Evolutionary conservation across 2,329 filamentous ascomycete species (phyloP).

Genomic region (Penicillium sp.): DNA sequence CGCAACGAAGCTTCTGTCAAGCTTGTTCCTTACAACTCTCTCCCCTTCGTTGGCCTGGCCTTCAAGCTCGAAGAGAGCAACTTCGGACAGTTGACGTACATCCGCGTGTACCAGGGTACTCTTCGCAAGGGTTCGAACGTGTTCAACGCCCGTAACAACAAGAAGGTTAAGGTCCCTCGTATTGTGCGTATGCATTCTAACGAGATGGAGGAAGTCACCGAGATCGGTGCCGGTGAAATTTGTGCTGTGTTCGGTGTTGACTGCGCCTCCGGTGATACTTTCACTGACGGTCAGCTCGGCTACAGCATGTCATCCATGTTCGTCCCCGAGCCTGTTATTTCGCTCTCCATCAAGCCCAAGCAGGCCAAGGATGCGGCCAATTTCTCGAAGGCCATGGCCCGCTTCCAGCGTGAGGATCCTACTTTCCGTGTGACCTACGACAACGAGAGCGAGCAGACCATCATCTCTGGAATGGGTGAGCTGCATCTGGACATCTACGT

Average conservation of each 20-base stretch:
- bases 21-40: conserved; percentile 86
- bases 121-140: conserved; percentile 85
- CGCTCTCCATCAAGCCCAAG: conserved; percentile 95
- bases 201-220: conserved; percentile 94
- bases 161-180: conserved; percentile 93
- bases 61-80: conserved; percentile 99
- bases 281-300: conserved; percentile 87
- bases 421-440: conserved; percentile 96
- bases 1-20: conserved; percentile 77
- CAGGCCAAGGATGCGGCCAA: conserved; percentile 85
- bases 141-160: conserved; percentile 89
- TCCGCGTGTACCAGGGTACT: conserved; percentile 94
- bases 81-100: conserved; percentile 96
- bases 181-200: conserved; percentile 99
- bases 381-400: conserved; percentile 98
- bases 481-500: conserved; percentile 96
- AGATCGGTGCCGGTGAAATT: conserved; percentile 94
- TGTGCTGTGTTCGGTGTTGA: conserved; percentile 98
- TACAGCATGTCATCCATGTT: conserved; percentile 98
- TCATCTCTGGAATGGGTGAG: conserved; percentile 98
- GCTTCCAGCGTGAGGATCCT: conserved; percentile 96
- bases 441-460: conserved; percentile 87
- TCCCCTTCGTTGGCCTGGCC: conserved; percentile 91
- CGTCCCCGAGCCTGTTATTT: conserved; percentile 96
- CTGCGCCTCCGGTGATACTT: conserved; percentile 95